Evolutionary conservation across 1,139 yeast species (phyloP), one percentile per base, ranked within the genome.

Genomic region (Blastobotrys elegans): DNA sequence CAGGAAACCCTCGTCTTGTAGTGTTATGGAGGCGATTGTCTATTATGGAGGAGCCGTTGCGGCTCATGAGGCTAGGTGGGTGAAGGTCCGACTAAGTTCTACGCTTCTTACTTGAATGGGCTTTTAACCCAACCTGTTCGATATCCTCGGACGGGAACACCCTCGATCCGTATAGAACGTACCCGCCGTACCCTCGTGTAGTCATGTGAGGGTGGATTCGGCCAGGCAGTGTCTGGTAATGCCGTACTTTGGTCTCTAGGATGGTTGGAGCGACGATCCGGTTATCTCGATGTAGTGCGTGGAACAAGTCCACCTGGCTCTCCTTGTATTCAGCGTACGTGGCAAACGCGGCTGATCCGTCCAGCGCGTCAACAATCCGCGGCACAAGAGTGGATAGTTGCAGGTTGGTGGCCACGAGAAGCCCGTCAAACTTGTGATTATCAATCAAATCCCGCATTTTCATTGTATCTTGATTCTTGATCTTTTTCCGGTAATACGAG

Each of bases 181-280:
- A 92, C 0, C 99, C 99, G 44, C 97, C 97, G 49, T 84, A 92
- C 2, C 96, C 90, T 61, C 88, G 76, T 76, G 84, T 82, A 0
- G 97, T 86, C 99, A 92, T 94, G 51, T 82, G 67, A 0, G 99
- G 99, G 65, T 94, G 98, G 64, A 92, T 73, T 63, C 95, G 80
- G 6, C 98, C 98, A 11, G 95, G 89, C 26, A 92, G 79, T 3
- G 97, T 89, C 67, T 92, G 99, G 63, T 84, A 88, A 44, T 83
- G 84, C 54, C 97, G 78, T 7, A 86, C 95, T 51, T 88, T 74
- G 0, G 95, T 79, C 64, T 90, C 97, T 52, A 78, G 73, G 26
- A 94, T 80, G 2, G 89, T 78, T 4, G 97, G 96, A 0, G 95
- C 94, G 57, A 92, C 72, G 10, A 87, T 77, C 46, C 90, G 73